Conservation (phyloP, 805 yeast species). For the Saccharomycopsis selenospora region DNA sequence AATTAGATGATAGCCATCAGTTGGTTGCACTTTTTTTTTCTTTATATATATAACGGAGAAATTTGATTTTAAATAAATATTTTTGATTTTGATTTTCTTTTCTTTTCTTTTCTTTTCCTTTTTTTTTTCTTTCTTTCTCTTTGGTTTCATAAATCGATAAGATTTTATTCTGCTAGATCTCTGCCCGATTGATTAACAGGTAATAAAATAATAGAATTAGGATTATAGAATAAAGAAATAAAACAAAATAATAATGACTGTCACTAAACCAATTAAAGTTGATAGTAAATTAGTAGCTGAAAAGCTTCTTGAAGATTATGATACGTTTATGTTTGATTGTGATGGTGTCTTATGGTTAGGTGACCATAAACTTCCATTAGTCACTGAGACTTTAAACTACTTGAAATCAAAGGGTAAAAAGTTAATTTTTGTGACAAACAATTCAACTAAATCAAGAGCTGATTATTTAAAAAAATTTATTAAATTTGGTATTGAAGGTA, state of each 20-base stretch:
- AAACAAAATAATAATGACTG: conserved; percentile 10
- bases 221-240: no score
- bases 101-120: no score
- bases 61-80: no score
- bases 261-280: conserved; percentile 40
- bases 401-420: conserved; percentile 51
- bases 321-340: conserved; percentile 89
- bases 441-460: conserved; percentile 82
- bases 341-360: conserved; percentile 98
- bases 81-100: no score
- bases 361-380: conserved; percentile 66
- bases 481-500: conserved; percentile 38
- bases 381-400: conserved; percentile 64
- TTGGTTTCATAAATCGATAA: no score
- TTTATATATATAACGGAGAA: no score
- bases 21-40: no score
- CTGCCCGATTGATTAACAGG: no score
- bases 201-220: no score
- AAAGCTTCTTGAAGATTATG: conserved; percentile 55
- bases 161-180: no score
- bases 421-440: conserved; percentile 87
- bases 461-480: conserved; percentile 72
- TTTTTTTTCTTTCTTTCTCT: no score
- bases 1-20: no score
- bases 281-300: conserved; percentile 41